Evolutionary conservation across 2,329 filamentous ascomycete genomes (phyloP).

Genomic region (Fusarium sp.): DNA sequence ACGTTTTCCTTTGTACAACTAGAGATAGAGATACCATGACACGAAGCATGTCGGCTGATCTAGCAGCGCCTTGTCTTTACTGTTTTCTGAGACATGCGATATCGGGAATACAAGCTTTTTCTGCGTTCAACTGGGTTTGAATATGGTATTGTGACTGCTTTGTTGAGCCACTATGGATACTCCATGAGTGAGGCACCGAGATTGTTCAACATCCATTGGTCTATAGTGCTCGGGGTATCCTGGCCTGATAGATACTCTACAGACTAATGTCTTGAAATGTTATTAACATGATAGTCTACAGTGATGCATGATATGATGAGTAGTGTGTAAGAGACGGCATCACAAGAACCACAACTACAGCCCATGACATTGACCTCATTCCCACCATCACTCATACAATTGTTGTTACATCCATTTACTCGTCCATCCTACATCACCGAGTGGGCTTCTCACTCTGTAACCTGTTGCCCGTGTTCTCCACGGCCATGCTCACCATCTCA

Average conservation of each 20-base stretch:
- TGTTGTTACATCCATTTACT: constrained; percentile 39
- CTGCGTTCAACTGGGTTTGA: not conserved
- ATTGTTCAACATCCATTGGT: too few relatives aligned
- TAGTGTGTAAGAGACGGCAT: constrained; percentile 11
- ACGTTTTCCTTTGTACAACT: constrained; percentile 43
- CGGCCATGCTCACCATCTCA: constrained; percentile 54
- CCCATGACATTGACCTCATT: constrained; percentile 14
- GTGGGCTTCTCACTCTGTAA: constrained; percentile 23
- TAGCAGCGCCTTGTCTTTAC: constrained; percentile 22
- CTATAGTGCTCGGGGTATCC: too few relatives aligned
- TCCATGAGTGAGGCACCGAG: too few relatives aligned
- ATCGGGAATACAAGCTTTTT: not conserved
- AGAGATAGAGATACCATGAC: constrained; percentile 46
- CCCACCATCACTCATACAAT: constrained; percentile 36
- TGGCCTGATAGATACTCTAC: not conserved
- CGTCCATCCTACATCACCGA: constrained; percentile 30
- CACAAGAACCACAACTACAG: constrained; percentile 8
- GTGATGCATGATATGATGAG: constrained; percentile 25
- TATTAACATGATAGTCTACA: constrained; percentile 31
- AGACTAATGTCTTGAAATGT: not conserved
- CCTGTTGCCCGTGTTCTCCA: constrained; percentile 38
- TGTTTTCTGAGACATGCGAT: constrained; percentile 11
- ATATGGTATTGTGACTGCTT: not conserved
- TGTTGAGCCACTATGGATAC: too few relatives aligned
- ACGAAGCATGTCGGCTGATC: constrained; percentile 26